phyloP scores from a whole-genome alignment of 2,329 filamentous ascomycete species.

The Botryotinia narcissicola region DNA sequence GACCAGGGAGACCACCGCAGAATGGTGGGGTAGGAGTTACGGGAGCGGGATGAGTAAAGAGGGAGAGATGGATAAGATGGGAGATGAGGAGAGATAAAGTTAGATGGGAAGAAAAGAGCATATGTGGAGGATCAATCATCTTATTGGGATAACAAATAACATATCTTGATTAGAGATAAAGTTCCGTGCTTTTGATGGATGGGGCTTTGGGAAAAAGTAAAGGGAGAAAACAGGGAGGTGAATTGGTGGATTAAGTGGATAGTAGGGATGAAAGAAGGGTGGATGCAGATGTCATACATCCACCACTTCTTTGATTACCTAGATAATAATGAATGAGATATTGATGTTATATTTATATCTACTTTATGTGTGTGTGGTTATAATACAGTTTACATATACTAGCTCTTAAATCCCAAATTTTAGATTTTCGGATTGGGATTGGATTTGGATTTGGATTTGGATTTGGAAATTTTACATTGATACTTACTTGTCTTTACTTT shows the following conservation, averaged over 20 bases:
- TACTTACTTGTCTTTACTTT: too few relatives aligned
- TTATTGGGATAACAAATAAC: constrained; percentile 11
- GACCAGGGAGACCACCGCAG: constrained; percentile 33
- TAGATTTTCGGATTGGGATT: too few relatives aligned
- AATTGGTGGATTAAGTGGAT: background rate
- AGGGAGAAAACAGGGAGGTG: background rate
- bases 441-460: too few relatives aligned
- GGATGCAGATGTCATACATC: background rate
- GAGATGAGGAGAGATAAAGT: background rate
- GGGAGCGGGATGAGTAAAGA: constrained; percentile 31
- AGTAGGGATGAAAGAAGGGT: background rate
- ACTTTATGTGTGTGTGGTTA: background rate
- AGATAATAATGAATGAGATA: background rate
- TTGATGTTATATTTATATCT: background rate
- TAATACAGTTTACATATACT: background rate
- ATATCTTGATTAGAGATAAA: constrained; percentile 16
- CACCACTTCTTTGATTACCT: background rate
- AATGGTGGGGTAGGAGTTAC: constrained; percentile 39
- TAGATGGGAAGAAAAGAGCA: constrained; percentile 1
- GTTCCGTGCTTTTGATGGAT: background rate
- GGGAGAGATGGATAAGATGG: background rate
- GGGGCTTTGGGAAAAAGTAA: background rate
- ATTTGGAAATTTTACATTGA: too few relatives aligned
- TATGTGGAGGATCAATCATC: constrained; percentile 11
- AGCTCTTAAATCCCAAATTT: too few relatives aligned